Percentiles rank a stretch among this genome's conserved stretches.
Evolutionary conservation across 345 rosid species (phyloP).

Genomic region (Aquilaria yunnanensis): DNA sequence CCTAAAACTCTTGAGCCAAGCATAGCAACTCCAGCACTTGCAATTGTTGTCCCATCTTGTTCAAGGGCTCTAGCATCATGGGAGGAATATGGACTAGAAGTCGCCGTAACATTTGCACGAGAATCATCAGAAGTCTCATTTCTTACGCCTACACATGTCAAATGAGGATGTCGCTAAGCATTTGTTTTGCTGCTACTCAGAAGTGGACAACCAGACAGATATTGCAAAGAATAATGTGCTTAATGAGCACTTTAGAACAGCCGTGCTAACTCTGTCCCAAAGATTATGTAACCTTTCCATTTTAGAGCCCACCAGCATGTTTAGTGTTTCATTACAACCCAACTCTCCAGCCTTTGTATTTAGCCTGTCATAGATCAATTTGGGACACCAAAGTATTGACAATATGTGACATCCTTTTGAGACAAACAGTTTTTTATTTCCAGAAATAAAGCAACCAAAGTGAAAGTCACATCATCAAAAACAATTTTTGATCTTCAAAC

Average conservation of each 20-base stretch:
- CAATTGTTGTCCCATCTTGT: constrained; percentile 52
- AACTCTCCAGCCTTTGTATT: too few relatives aligned
- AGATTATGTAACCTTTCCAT: not conserved
- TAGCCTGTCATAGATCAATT: too few relatives aligned
- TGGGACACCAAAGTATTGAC: too few relatives aligned
- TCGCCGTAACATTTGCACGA: constrained; percentile 44
- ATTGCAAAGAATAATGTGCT: not conserved
- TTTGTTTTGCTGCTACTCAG: constrained; percentile 6
- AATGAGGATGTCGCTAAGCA: constrained; percentile 11
- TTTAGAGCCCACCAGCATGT: too few relatives aligned
- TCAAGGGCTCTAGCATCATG: constrained; percentile 52
- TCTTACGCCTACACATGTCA: constrained; percentile 48
- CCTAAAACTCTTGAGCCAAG: constrained; percentile 44
- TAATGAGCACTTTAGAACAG: constrained; percentile 3
- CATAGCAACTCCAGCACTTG: constrained; percentile 35
- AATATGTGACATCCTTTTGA: too few relatives aligned
- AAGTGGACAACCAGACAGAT: constrained; percentile 5
- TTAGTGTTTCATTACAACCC: too few relatives aligned
- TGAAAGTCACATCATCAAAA: too few relatives aligned
- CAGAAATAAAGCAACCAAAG: too few relatives aligned
- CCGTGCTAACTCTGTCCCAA: not conserved
- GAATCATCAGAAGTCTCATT: constrained; percentile 76
- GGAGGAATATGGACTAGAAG: constrained; percentile 39
- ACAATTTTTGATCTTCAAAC: too few relatives aligned
- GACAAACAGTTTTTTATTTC: too few relatives aligned